phyloP scores from a whole-genome alignment of 257 asterid genomes.

The Ilex asprella region DNA sequence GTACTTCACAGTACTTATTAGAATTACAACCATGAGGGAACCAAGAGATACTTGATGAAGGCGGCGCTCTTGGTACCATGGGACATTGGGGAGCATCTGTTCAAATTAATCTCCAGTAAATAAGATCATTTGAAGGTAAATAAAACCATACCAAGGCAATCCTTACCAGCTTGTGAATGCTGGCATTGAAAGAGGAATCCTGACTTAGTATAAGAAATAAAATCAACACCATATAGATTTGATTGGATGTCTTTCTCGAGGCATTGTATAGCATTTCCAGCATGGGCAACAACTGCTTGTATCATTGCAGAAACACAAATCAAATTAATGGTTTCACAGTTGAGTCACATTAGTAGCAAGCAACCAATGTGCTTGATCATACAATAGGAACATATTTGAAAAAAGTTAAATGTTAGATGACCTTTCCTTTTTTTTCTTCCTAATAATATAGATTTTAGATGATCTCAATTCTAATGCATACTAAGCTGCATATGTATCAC shows the following conservation, averaged over 20 bases:
- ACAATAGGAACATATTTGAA: too few relatives aligned
- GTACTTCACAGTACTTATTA: conserved; percentile 65
- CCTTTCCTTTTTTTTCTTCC: too few relatives aligned
- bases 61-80: conserved; percentile 50
- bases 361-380: too few relatives aligned
- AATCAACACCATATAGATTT: conserved; percentile 89
- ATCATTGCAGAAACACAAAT: conserved; percentile 18
- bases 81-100: conserved; percentile 73
- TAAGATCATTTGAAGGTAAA: conserved; percentile 10
- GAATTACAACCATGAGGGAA: conserved; percentile 78
- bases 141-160: conserved; percentile 13
- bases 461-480: not conserved
- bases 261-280: conserved; percentile 91
- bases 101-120: conserved; percentile 16
- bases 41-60: conserved; percentile 51
- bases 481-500: too few relatives aligned
- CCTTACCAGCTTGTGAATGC: conserved; percentile 77
- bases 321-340: conserved; percentile 2
- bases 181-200: conserved; percentile 84
- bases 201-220: conserved; percentile 88
- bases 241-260: conserved; percentile 71
- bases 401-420: too few relatives aligned
- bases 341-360: too few relatives aligned
- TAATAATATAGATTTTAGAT: too few relatives aligned
- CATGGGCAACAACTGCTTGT: conserved; percentile 83